Evolutionary conservation across 495 filamentous ascomycete genomes (phyloP).

Genomic region (Podospora comata): DNA sequence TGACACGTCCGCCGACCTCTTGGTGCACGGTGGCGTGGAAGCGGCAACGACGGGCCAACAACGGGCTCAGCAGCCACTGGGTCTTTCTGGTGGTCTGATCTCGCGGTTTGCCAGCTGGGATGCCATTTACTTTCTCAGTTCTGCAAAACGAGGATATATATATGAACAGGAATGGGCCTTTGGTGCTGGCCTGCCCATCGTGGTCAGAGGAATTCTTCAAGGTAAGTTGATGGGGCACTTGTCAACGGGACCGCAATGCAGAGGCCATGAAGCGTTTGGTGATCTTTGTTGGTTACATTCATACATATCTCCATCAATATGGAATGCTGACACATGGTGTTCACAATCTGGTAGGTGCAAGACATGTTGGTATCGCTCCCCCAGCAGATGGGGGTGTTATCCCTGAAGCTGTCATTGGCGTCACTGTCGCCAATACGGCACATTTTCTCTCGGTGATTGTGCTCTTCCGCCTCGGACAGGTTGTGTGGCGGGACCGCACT

Average conservation of each 20-base stretch:
- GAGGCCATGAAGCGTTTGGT: neutral
- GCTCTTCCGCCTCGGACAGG: constrained; percentile 58
- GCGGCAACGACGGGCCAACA: constrained; percentile 4
- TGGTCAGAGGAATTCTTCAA: constrained; percentile 41
- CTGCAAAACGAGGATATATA: constrained; percentile 66
- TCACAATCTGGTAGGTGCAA: constrained; percentile 1
- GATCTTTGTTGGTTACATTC: neutral
- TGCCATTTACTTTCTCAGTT: constrained; percentile 76
- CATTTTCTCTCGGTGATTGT: constrained; percentile 73
- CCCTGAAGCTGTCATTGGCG: constrained; percentile 47
- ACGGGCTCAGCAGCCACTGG: constrained; percentile 35
- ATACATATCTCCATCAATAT: neutral
- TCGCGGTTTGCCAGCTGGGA: constrained; percentile 81
- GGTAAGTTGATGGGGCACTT: constrained; percentile 23
- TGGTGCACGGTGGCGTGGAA: constrained; percentile 51
- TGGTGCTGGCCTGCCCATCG: constrained; percentile 61
- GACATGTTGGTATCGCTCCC: constrained; percentile 14
- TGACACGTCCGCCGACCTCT: constrained; percentile 45
- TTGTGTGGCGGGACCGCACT: constrained; percentile 39
- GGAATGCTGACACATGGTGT: neutral
- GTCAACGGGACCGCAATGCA: neutral
- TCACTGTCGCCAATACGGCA: constrained; percentile 63
- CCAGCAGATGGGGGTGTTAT: constrained; percentile 10
- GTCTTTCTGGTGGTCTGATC: constrained; percentile 33
- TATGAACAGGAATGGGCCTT: constrained; percentile 99